A percentile compares a stretch with the other conserved stretches of the same genome.
These are phyloP conservation scores for Cladosporium sp. DNA, from an alignment of 2,329 filamentous ascomycete species.

Conservation along the genomic window DNA sequence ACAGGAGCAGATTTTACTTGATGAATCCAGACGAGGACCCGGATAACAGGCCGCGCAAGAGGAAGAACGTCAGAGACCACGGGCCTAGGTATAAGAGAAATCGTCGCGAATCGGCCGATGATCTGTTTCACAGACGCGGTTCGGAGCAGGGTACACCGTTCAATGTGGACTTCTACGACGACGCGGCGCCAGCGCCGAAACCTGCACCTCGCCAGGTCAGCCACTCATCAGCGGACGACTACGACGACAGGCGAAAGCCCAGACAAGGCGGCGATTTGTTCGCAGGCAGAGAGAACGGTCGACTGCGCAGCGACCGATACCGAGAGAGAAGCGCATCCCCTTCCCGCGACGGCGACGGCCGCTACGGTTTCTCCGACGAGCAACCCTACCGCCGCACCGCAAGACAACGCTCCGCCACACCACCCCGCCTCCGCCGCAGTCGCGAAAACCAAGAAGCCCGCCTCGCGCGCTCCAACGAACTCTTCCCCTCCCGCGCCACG, in stretches of 20 bases:
- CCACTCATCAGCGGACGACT: conserved; percentile 21
- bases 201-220: conserved; percentile 7
- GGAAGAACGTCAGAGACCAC: conserved; percentile 11
- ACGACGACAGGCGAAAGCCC: conserved; percentile 15
- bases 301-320: conserved; percentile 53
- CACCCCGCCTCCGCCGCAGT: conserved; percentile 22
- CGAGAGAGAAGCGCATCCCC: conserved; percentile 60
- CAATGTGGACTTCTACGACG: conserved; percentile 79
- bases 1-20: conserved; percentile 86
- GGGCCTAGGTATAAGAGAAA: conserved; percentile 15
- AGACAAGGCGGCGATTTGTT: conserved; percentile 33
- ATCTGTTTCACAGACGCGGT: conserved; percentile 5
- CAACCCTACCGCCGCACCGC: conserved; percentile 42
- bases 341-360: conserved; percentile 43
- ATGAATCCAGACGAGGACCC: conserved; percentile 87
- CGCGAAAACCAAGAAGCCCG: conserved; percentile 22
- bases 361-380: conserved; percentile 47
- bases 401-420: conserved; percentile 41
- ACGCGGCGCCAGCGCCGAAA: conserved; percentile 43
- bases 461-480: conserved; percentile 34
- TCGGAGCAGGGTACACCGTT: conserved; percentile 42
- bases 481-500: conserved; percentile 29
- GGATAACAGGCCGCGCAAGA: conserved; percentile 56
- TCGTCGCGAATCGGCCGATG: conserved; percentile 13
- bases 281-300: conserved; percentile 34